Base-by-base conservation (phyloP, 192 early-diverging fungal species). In the Linnemannia schmuckeri region DNA sequence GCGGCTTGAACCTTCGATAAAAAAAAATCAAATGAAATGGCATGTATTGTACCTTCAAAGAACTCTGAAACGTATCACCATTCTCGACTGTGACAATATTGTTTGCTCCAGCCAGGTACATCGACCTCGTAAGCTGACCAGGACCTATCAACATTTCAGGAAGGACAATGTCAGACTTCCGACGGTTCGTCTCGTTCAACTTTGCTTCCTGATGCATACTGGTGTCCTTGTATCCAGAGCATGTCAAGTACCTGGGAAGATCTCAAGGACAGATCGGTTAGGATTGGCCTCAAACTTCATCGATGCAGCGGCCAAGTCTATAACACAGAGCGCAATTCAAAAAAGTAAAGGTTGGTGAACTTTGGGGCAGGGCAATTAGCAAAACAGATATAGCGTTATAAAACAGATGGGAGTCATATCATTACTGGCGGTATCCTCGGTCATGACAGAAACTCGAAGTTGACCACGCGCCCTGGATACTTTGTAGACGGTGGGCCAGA, bases 51-150 rank as follows among this genome's bases (percentile, higher is more conserved):
- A 86, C 84, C 75, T 81, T 73, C 35, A 86, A 74, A 27, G 79
- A 81, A 7, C 49, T 42, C 24, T 81, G 77, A 41, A 55, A 86
- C 0, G 8, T 35, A 4, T 81, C 79, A 4, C 75, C 79, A 33
- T 71, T 76, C 46, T 87, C 85, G 27, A 87, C 69, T 2, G 85
- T 73, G 24, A 75, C 38, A 40, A 87, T 33, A 17, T 81, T 87
- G 66, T 87, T 87, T 4, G 85, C 85, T 4, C 85, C 85, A 0
- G 76, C 85, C 37, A 87, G 47, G 27, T 72, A 76, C 85, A 87
- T 87, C 9, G 85, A 81, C 61, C 85, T 57, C 35, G 85, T 87
- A 47, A 80, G 37, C 20, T 87, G 85, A 22, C 85, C 85, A 24
- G 85, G 85, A 12, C 85, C 85, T 87, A 71, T 35, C 37, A 17